Evolutionary conservation across 2,329 filamentous ascomycete genomes (phyloP), one percentile per base, ranked within the genome.

Genomic region (Grosmannia huntii): DNA sequence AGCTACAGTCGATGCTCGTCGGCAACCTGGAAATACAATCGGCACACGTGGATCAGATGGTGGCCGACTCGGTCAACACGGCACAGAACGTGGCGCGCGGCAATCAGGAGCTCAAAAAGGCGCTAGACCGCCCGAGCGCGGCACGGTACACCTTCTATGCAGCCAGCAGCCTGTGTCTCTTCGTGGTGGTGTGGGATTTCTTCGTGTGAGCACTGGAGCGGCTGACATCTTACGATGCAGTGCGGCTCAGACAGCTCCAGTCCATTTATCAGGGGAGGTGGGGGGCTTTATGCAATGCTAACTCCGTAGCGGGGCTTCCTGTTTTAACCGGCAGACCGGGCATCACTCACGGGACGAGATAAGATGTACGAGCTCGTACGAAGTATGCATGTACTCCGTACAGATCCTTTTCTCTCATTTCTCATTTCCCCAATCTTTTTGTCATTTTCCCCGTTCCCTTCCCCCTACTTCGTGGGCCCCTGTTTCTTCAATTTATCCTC

Each of bases 101-200:
- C 21, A 99, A 99, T 74, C 88, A 87, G 72, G 86, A 97, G 75
- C 76, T 99, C 56, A 94, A 94, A 73, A 84, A 86, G 67, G 94
- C 92, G 31, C 84, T 81, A 1, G 79, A 88, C 68, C 77, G 84
- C 63, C 78, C 81, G 46, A 90, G 87, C 71, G 79, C 85, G 50
- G 89, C 89, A 33, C 83, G 85, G 68, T 84, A 85, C 64, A 89
- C 90, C 0, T 92, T 92, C 65, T 91, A 87, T 69, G 86, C 84
- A n/a, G 87, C 87, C 5, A 84, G 85, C 59, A 84, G 86, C 1
- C 71, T 94, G 55, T 90, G 88, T 70, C 77, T 83, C 28, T 87
- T 87, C 67, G 73, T 94, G 64, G 77, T 94, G 38, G 71, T 87
- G 25, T 92, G 87, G 87, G 89, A 94, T 75, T 71, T 91, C 64